Percentiles rank a stretch among this genome's conserved stretches.
phyloP scores from a whole-genome alignment of 73 alveolate species.

The Stentor coeruleus region DNA sequence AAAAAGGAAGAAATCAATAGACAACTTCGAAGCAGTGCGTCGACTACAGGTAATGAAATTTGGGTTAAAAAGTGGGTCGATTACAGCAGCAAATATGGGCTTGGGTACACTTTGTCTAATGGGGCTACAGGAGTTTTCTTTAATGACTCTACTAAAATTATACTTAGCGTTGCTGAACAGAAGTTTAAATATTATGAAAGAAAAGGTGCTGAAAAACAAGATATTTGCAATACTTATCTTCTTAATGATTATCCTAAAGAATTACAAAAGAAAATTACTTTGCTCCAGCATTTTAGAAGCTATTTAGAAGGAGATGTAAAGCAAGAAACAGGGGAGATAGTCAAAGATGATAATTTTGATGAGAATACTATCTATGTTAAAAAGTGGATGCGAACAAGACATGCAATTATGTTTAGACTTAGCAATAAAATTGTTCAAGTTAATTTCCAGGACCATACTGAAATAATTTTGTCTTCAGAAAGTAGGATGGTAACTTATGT shows the following conservation, averaged over 20 bases:
- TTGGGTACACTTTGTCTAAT: slow-evolving; percentile 43
- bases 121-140: slow-evolving; percentile 50
- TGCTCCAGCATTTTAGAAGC: slow-evolving; percentile 42
- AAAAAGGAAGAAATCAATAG: not conserved
- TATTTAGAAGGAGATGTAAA: slow-evolving; percentile 47
- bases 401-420: slow-evolving; percentile 87
- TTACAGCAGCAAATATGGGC: slow-evolving; percentile 53
- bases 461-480: slow-evolving; percentile 62
- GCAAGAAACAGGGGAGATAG: not conserved
- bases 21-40: not conserved
- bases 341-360: no score
- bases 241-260: slow-evolving; percentile 49
- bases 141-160: slow-evolving; percentile 51
- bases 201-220: slow-evolving; percentile 52
- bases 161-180: slow-evolving; percentile 11
- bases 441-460: slow-evolving; percentile 89
- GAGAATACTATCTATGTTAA: slow-evolving; percentile 57
- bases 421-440: slow-evolving; percentile 87
- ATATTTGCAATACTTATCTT: slow-evolving; percentile 31
- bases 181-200: slow-evolving; percentile 43
- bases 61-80: slow-evolving; percentile 55
- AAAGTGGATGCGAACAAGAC: slow-evolving; percentile 80
- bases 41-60: not conserved
- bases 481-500: slow-evolving; percentile 76
- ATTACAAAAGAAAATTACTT: slow-evolving; percentile 44